Conservation (phyloP, 164 flowering plant genomes). For the Amborella trichopoda region DNA sequence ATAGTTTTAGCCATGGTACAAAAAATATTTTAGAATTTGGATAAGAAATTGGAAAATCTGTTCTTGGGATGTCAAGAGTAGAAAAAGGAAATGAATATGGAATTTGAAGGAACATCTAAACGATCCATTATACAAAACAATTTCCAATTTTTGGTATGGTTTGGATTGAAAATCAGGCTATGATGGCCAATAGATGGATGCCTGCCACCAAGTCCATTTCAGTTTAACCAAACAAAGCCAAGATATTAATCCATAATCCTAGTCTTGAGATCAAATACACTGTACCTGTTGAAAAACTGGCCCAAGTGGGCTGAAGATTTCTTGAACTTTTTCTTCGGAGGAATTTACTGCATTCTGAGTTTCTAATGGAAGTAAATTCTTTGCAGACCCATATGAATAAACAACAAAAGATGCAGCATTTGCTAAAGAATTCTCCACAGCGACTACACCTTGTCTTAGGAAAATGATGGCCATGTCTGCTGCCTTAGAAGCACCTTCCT, state of each 20-base stretch:
- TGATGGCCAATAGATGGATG: too few relatives aligned
- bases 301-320: conserved; percentile 42
- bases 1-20: too few relatives aligned
- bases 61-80: background rate
- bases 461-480: conserved; percentile 34
- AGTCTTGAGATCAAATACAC: background rate
- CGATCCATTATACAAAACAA: too few relatives aligned
- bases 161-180: too few relatives aligned
- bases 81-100: too few relatives aligned
- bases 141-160: too few relatives aligned
- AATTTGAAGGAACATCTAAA: too few relatives aligned
- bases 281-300: conserved; percentile 50
- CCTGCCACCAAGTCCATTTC: too few relatives aligned
- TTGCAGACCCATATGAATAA: conserved; percentile 49
- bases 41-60: background rate
- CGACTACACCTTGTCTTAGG: conserved; percentile 39
- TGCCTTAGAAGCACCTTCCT: conserved; percentile 34
- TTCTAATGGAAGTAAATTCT: conserved; percentile 63
- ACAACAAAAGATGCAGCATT: conserved; percentile 34
- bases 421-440: conserved; percentile 40
- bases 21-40: background rate
- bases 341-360: conserved; percentile 29
- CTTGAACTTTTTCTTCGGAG: conserved; percentile 36
- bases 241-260: too few relatives aligned
- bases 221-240: too few relatives aligned